Percentiles rank a stretch among this genome's conserved stretches.
These are phyloP conservation scores for Euryodendron excelsum DNA, from an alignment of 148 eudicot genomes.

Conservation along the genomic window DNA sequence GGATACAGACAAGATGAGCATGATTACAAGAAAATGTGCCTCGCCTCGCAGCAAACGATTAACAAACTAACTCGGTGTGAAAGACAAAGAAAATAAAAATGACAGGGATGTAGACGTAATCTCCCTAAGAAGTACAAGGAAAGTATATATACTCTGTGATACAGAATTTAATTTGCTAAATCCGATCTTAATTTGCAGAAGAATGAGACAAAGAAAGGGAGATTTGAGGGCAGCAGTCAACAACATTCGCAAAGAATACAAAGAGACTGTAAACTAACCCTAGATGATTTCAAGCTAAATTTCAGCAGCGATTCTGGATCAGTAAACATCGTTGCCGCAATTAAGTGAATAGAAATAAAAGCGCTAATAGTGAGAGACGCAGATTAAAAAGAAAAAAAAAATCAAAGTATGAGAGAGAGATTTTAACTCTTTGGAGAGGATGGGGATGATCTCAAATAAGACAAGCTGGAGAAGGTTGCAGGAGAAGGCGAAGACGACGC, in stretches of 20 bases:
- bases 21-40: neutral
- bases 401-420: neutral
- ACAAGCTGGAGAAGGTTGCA: slow-evolving; percentile 96
- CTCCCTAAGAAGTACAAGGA: neutral
- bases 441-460: slow-evolving; percentile 87
- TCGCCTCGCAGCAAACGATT: neutral
- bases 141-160: neutral
- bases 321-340: neutral
- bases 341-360: too few relatives aligned
- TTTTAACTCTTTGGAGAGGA: slow-evolving; percentile 80
- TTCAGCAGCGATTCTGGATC: too few relatives aligned
- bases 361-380: too few relatives aligned
- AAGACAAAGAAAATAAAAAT: too few relatives aligned
- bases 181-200: neutral
- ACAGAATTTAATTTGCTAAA: neutral
- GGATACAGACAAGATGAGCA: neutral
- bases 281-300: neutral
- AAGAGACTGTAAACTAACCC: neutral
- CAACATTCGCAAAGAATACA: neutral
- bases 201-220: neutral
- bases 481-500: slow-evolving; percentile 90
- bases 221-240: too few relatives aligned
- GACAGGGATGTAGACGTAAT: too few relatives aligned
- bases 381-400: neutral
- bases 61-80: neutral